Evolutionary conservation across 306 rosid species (phyloP).

Genomic region (Cucumis melo): DNA sequence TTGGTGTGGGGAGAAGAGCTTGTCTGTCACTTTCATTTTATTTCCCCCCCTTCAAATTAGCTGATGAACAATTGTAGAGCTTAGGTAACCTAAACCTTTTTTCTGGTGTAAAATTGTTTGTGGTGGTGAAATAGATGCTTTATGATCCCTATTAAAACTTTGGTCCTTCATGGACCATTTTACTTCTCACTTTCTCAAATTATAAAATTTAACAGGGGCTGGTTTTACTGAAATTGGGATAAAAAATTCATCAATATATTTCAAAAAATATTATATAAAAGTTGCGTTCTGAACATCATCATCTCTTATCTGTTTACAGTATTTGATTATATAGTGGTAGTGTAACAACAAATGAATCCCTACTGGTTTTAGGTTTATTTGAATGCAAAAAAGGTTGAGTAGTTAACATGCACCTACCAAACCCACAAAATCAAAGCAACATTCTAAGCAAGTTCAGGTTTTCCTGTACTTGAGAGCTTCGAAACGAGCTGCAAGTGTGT

Average conservation of each 20-base stretch:
- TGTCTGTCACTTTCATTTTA: background rate
- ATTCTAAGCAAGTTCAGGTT: slow-evolving; percentile 11
- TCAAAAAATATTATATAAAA: background rate
- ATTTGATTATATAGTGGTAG: background rate
- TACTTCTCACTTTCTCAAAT: background rate
- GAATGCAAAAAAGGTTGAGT: background rate
- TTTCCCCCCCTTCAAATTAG: background rate
- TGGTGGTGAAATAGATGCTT: slow-evolving; percentile 4
- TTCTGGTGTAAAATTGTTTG: background rate
- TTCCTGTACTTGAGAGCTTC: slow-evolving; percentile 69
- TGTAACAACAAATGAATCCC: slow-evolving; percentile 2
- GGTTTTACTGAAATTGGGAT: background rate
- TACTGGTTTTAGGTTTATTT: background rate
- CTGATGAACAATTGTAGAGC: background rate
- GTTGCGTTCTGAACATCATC: background rate
- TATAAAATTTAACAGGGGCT: background rate
- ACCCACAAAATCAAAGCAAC: background rate
- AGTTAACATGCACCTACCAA: background rate
- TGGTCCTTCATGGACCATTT: background rate
- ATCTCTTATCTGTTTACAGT: background rate
- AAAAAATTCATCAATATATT: background rate
- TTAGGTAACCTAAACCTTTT: background rate
- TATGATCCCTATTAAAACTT: background rate
- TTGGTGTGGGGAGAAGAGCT: background rate
- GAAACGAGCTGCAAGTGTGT: slow-evolving; percentile 73